Evolutionary conservation across 345 rosid genomes (phyloP), one percentile per base, ranked within the genome.

Genomic region (Sonneratia alba): DNA sequence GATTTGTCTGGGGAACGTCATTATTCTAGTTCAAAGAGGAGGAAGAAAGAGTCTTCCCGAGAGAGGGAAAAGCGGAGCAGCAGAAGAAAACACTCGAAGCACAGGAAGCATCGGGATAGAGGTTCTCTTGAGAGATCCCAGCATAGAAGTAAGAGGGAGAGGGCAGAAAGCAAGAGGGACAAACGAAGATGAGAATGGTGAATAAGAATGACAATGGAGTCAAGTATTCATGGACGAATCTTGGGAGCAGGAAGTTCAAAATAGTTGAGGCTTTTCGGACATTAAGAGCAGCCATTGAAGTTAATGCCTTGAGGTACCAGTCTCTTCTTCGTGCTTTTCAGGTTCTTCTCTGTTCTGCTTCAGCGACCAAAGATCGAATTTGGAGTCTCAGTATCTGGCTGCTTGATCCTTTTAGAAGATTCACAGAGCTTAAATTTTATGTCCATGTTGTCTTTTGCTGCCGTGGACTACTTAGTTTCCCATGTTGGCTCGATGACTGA

Each of bases 41-140:
- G 83, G 71, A 77, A 75, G 82, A 83, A 80, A 75, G 79, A 71
- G 68, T 87, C 88, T 40, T 83, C 89, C 32, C 73, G 67, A 70
- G 90, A 62, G 38, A 62, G 87, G 57, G 89, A 88, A 84, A 89
- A 86, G 87, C 88, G 81, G 7, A 82, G 86, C 19, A 80, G 88
- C 77, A 85, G 87, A 71, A 88, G 84, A 80, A 90, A 85, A 73
- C 87, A 85, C 74, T 79, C 89, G 32, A 88, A 84, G 73, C 93
- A 77, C 76, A 78, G 43, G 47, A 81, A 76, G 69, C 85, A 79
- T 75, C 74, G 76, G 62, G 79, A 37, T 75, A 83, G 83, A 75
- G 86, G 83, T 49, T 83, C 85, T 18, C 73, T 81, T 22, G 73
- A 82, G 69, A 73, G 89, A 74, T 84, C 84, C 15, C 81, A 38